A percentile compares a stretch with the other conserved stretches of the same genome.
Conservation (phyloP, 2,329 filamentous ascomycete genomes). For the Plectosphaerella cucumerina region DNA sequence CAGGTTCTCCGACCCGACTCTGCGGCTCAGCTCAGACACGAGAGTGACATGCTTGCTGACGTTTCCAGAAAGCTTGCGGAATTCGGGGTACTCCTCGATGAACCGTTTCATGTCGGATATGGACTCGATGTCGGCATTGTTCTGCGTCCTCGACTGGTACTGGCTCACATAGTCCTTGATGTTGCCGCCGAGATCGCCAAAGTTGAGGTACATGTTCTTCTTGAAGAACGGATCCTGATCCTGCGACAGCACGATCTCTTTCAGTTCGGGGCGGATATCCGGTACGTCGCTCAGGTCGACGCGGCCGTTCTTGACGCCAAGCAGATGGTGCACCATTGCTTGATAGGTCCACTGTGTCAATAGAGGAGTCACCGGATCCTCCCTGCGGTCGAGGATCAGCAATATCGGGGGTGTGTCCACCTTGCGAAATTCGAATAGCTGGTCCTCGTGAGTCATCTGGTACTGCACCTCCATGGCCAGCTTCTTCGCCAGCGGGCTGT, state of each 20-base stretch:
- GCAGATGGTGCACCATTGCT: constrained; percentile 97
- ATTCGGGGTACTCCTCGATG: constrained; percentile 97
- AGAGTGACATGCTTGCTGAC: constrained; percentile 98
- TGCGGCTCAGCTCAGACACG: constrained; percentile 86
- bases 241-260: constrained; percentile 90
- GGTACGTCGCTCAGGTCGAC: constrained; percentile 83
- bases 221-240: constrained; percentile 98
- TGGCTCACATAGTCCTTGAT: constrained; percentile 99
- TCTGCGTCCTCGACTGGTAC: constrained; percentile 97
- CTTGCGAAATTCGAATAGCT: constrained; percentile 92
- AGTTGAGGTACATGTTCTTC: constrained; percentile 99
- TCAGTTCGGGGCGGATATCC: constrained; percentile 80
- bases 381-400: constrained; percentile 82
- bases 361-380: constrained; percentile 91
- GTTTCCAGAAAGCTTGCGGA: constrained; percentile 93
- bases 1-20: constrained; percentile 79
- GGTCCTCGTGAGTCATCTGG: constrained; percentile 90
- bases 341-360: constrained; percentile 99
- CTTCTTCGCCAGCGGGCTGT: constrained; percentile 86
- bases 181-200: constrained; percentile 89
- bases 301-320: constrained; percentile 92
- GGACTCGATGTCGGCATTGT: constrained; percentile 91
- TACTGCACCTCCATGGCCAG: constrained; percentile 90
- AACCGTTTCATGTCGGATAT: constrained; percentile 99
- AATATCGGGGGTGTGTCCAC: constrained; percentile 93